Evolutionary conservation across 2,329 filamentous ascomycete genomes (phyloP).

Genomic region (Periconia digitata): DNA sequence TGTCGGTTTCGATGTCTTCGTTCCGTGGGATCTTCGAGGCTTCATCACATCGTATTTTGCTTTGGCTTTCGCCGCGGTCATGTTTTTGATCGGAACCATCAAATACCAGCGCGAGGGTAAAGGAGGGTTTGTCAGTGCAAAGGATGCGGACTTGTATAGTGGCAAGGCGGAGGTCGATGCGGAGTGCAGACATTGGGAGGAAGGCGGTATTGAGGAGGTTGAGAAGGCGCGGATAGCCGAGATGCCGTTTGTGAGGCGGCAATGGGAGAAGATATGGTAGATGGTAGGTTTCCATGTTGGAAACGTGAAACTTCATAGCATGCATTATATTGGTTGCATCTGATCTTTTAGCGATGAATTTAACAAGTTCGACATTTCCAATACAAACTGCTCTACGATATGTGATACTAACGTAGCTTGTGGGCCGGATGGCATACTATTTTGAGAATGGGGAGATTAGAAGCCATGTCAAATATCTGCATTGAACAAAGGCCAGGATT

Average conservation of each 20-base stretch:
- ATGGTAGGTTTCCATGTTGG: too few species aligned
- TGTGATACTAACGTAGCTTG: too few species aligned
- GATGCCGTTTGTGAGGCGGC: background rate
- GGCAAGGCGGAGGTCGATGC: slow-evolving; percentile 47
- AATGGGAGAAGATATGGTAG: slow-evolving; percentile 3
- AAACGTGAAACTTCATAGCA: too few species aligned
- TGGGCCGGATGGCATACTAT: too few species aligned
- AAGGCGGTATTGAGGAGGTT: slow-evolving; percentile 1
- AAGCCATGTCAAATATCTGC: too few species aligned
- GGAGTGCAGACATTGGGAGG: slow-evolving; percentile 31
- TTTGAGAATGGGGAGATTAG: too few species aligned
- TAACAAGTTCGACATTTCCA: too few species aligned
- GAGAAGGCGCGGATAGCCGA: background rate
- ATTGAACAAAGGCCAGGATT: too few species aligned
- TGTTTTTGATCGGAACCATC: slow-evolving; percentile 51
- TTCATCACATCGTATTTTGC: slow-evolving; percentile 52
- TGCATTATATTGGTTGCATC: too few species aligned
- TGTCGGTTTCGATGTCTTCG: slow-evolving; percentile 62
- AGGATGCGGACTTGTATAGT: slow-evolving; percentile 43
- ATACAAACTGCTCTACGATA: too few species aligned
- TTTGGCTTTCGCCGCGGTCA: slow-evolving; percentile 43
- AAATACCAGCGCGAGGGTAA: slow-evolving; percentile 65
- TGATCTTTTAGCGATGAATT: too few species aligned
- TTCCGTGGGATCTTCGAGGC: slow-evolving; percentile 27
- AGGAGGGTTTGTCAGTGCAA: slow-evolving; percentile 27